These are phyloP conservation scores for Aspergillus ochraceoroseus DNA, from an alignment of 2,329 filamentous ascomycete genomes.

Conservation along the genomic window DNA sequence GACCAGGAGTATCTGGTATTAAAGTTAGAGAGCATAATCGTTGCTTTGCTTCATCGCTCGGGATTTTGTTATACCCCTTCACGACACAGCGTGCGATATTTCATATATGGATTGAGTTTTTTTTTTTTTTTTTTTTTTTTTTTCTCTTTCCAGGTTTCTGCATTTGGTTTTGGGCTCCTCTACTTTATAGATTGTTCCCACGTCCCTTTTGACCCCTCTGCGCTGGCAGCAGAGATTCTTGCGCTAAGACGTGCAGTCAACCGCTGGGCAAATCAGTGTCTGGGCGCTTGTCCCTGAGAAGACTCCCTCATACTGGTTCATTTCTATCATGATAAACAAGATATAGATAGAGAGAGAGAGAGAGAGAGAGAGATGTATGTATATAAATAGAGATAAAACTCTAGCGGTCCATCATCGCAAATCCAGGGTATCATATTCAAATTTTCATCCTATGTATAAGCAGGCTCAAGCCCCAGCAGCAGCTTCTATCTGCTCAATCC, in stretches of 20 bases:
- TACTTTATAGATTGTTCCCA: conserved; percentile 14
- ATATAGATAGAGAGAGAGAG: too few relatives aligned
- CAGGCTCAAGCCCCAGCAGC: not conserved
- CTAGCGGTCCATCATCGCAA: not conserved
- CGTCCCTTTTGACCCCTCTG: conserved; percentile 7
- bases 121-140: too few relatives aligned
- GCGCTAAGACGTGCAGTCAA: not conserved
- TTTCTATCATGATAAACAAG: too few relatives aligned
- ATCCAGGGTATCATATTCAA: conserved; percentile 13
- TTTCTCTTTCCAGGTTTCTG: too few relatives aligned
- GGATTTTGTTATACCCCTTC: not conserved
- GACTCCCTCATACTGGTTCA: not conserved
- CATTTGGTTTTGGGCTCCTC: conserved; percentile 2
- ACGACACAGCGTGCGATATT: conserved; percentile 3
- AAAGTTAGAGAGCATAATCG: conserved; percentile 3
- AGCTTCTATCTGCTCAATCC: conserved; percentile 35
- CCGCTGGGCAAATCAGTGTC: too few relatives aligned
- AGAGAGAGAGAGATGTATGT: too few relatives aligned
- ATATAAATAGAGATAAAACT: not conserved
- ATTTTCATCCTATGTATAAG: not conserved
- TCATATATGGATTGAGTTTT: not conserved
- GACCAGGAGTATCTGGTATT: conserved; percentile 95
- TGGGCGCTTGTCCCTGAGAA: not conserved
- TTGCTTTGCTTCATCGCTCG: conserved; percentile 1
- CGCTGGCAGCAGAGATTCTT: conserved; percentile 13